Conservation (phyloP, 768 basidiomycete genomes). For the Amanita pallidorosea region DNA sequence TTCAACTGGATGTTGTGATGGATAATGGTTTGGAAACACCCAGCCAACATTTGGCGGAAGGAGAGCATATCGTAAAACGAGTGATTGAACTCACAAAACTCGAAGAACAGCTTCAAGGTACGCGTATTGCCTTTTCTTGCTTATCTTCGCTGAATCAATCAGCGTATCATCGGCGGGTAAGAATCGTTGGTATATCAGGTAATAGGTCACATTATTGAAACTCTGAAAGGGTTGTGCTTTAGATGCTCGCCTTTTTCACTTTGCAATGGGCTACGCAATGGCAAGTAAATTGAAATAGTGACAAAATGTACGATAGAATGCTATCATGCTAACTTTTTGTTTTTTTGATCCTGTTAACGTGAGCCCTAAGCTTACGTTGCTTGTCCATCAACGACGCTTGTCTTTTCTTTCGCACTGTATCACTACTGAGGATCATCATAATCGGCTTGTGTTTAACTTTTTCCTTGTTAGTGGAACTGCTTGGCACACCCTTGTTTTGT, state of each 20-base stretch:
- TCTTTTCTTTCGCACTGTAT: constrained; percentile 72
- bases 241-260: constrained; percentile 70
- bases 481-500: constrained; percentile 71
- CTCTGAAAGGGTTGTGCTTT: constrained; percentile 44
- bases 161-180: constrained; percentile 55
- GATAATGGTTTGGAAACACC: constrained; percentile 60
- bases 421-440: constrained; percentile 84
- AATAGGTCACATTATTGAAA: constrained; percentile 1
- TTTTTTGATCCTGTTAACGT: neutral
- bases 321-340: neutral
- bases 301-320: neutral
- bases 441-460: constrained; percentile 92
- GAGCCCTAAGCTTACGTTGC: constrained; percentile 29
- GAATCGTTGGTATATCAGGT: constrained; percentile 1
- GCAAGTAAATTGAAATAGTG: neutral
- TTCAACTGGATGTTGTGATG: constrained; percentile 59
- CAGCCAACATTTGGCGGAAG: constrained; percentile 68
- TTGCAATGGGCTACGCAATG: constrained; percentile 61
- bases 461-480: constrained; percentile 85
- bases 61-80: constrained; percentile 72
- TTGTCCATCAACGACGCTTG: constrained; percentile 75
- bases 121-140: constrained; percentile 7
- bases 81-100: constrained; percentile 63
- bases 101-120: constrained; percentile 55
- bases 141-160: neutral